phyloP scores from a whole-genome alignment of 108 stramenopile genomes.

The Cyclotella atomus region DNA sequence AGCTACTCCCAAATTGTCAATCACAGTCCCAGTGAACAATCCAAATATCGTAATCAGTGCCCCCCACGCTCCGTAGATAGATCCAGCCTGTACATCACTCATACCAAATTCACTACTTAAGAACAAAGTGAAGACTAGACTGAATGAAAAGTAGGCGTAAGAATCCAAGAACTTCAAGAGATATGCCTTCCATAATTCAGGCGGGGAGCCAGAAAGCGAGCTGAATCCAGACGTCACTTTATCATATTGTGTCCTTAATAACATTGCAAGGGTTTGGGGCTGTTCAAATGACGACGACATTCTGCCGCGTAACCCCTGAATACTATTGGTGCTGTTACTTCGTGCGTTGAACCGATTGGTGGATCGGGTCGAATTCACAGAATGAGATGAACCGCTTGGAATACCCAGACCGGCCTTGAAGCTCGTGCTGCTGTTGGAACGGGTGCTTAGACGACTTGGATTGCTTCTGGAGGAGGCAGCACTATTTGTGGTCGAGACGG shows the following conservation, averaged over 20 bases:
- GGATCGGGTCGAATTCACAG: background rate
- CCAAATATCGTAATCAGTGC: conserved; percentile 72
- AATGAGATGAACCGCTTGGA: conserved; percentile 12
- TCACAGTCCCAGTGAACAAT: conserved; percentile 58
- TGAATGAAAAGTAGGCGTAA: conserved; percentile 71
- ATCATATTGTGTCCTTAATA: conserved; percentile 3
- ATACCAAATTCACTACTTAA: conserved; percentile 61
- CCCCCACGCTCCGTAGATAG: conserved; percentile 73
- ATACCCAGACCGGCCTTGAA: background rate
- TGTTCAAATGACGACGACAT: background rate
- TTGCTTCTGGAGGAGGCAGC: background rate
- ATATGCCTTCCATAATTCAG: conserved; percentile 69
- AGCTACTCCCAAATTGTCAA: conserved; percentile 74
- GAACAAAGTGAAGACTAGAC: conserved; percentile 66
- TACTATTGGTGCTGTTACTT: background rate
- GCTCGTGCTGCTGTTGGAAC: conserved; percentile 2
- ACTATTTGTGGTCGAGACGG: background rate
- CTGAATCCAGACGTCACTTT: conserved; percentile 47
- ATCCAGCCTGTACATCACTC: conserved; percentile 63
- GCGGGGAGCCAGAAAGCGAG: conserved; percentile 51
- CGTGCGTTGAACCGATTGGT: background rate
- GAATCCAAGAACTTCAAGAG: conserved; percentile 70
- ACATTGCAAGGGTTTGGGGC: background rate
- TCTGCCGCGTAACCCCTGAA: background rate
- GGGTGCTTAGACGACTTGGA: background rate